phyloP scores from a whole-genome alignment of 306 rosid genomes.

The Erythrophleum fordii region DNA sequence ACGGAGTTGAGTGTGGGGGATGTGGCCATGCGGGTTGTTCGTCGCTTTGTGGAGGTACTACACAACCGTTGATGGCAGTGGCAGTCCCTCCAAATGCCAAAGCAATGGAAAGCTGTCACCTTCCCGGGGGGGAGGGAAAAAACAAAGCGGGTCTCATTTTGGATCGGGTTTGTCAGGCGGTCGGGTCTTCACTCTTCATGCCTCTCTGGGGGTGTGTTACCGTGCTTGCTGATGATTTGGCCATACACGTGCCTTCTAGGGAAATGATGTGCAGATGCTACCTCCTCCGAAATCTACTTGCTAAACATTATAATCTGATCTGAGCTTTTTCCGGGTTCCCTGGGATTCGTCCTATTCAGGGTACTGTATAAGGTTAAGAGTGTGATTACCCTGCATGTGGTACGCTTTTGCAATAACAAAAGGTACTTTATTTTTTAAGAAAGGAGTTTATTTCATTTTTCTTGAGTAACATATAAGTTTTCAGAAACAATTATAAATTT shows the following conservation, averaged over 20 bases:
- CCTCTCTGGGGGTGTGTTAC: too few relatives aligned
- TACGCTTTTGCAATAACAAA: too few relatives aligned
- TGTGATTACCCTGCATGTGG: too few relatives aligned
- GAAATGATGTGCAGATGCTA: background rate
- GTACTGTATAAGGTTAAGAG: too few relatives aligned
- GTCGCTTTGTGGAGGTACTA: slow-evolving; percentile 26
- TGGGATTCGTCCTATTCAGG: background rate
- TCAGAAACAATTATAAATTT: too few relatives aligned
- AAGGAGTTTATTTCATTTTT: too few relatives aligned
- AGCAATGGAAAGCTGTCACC: slow-evolving; percentile 38
- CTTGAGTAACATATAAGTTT: too few relatives aligned
- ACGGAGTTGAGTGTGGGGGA: slow-evolving; percentile 3
- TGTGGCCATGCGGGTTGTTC: background rate
- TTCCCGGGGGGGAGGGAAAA: too few relatives aligned
- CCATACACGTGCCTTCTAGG: slow-evolving; percentile 25
- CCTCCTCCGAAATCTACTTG: background rate
- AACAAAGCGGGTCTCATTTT: background rate
- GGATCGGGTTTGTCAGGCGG: background rate
- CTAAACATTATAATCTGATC: background rate
- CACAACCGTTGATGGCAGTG: background rate
- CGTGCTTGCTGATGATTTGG: background rate
- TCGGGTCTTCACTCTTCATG: background rate
- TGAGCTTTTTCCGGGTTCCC: background rate
- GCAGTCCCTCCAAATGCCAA: slow-evolving; percentile 24
- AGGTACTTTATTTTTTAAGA: too few relatives aligned